Evolutionary conservation across 345 rosid genomes (phyloP).

Genomic region (Alliaria petiolata): DNA sequence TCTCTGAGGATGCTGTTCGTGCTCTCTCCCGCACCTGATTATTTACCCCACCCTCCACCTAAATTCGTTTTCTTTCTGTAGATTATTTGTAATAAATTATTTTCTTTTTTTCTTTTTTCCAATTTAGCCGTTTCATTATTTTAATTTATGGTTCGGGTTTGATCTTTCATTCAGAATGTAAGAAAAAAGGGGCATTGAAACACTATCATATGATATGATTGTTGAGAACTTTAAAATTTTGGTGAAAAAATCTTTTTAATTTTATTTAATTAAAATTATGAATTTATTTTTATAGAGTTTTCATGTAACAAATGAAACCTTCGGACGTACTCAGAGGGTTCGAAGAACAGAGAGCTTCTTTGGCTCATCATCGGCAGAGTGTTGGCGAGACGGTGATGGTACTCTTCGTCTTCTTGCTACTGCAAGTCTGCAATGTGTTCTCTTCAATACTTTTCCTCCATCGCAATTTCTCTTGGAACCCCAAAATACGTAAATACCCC

Average conservation of each 20-base stretch:
- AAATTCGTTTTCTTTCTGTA: not conserved
- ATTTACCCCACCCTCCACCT: not conserved
- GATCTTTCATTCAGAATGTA: not conserved
- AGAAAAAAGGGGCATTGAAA: not conserved
- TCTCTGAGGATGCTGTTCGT: slow-evolving; percentile 24
- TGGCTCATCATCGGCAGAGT: not conserved
- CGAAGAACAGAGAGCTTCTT: not conserved
- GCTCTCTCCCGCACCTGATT: slow-evolving; percentile 23
- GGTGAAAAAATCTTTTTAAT: not conserved
- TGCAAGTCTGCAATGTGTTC: slow-evolving; percentile 36
- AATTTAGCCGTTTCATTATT: not conserved
- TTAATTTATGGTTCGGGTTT: slow-evolving; percentile 7
- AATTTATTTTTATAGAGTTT: not conserved
- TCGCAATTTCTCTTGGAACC: not conserved
- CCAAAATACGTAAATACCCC: slow-evolving; percentile 24
- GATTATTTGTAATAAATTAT: not conserved
- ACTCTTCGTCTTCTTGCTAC: not conserved
- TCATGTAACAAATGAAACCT: not conserved
- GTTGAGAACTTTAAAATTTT: not conserved
- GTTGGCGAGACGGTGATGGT: not conserved
- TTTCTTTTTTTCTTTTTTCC: not conserved
- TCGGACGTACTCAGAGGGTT: not conserved
- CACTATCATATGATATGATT: not conserved
- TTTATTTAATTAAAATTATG: not conserved
- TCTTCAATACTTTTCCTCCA: slow-evolving; percentile 12